Evolutionary conservation across 2,329 filamentous ascomycete species (phyloP), one percentile per base, ranked within the genome.

Genomic region (Paecilomyces sp.): DNA sequence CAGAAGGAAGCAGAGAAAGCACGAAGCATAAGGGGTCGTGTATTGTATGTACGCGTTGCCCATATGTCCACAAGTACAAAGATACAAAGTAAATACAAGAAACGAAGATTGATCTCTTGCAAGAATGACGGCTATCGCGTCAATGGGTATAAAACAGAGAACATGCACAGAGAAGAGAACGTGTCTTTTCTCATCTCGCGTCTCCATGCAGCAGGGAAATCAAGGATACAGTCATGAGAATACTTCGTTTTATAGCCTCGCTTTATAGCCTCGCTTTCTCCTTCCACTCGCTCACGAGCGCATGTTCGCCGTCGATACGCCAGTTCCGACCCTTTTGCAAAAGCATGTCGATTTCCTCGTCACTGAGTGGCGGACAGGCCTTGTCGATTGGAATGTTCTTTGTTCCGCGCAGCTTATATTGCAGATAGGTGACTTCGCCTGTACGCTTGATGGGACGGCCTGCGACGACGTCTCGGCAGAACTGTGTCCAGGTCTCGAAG

Each of bases 401-500:
- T 1, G 60, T 65, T 12, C 65, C 64, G 24, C 58, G 63, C 34
- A 71, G 61, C 34, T 72, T 70, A 51, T 68, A 70, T 24, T 67
- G 65, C n/a, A 74, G 55, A 62, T 69, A 71, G 8, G 69, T 68
- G 53, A 75, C 61, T 41, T 68, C 57, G n/a, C 70, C 71, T n/a
- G 70, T 62, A n/a, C 64, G 66, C 13, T 61, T 65, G 18, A 60
- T 60, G 6, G 73, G 68, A 18, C 60, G 61, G 1, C 67, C 73
- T 0, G 69, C 65, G 4, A 67, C 70, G 4, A 70, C 74, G 61
- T 74, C 69, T 0, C 65, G 67, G 56, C 72, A 74, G 58, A 91
- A 91, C 1, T 70, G 72, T 0, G 82, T 74, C 82, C 85, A 85
- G 2, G 77, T 75, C 13, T 79, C 71, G 60, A 85, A 81, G 66